These are phyloP conservation scores for Aspergillus heteromorphus DNA, from an alignment of 495 filamentous ascomycete species.

Conservation along the genomic window DNA sequence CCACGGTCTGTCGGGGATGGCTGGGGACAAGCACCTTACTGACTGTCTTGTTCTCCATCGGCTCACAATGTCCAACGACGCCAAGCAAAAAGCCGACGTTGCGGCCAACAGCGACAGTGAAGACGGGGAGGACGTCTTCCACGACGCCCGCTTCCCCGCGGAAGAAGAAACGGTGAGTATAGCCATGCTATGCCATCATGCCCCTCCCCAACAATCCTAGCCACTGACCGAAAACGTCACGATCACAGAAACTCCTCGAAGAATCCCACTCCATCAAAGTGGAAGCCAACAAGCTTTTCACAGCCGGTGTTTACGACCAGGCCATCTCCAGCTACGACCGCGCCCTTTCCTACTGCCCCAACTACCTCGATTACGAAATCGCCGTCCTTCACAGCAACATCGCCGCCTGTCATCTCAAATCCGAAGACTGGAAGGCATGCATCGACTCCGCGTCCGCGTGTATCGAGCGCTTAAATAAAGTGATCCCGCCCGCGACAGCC, in stretches of 20 bases:
- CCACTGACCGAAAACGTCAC: constrained; percentile 2
- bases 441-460: constrained; percentile 67
- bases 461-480: constrained; percentile 62
- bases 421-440: constrained; percentile 81
- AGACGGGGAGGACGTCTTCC: constrained; percentile 39
- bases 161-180: constrained; percentile 69
- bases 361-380: constrained; percentile 84
- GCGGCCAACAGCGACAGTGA: constrained; percentile 27
- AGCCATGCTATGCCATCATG: constrained; percentile 2
- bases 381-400: constrained; percentile 85
- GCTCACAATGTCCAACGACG: constrained; percentile 12
- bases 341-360: constrained; percentile 75
- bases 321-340: constrained; percentile 89
- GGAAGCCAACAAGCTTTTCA: constrained; percentile 74
- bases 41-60: neutral
- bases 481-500: constrained; percentile 40
- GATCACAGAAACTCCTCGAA: constrained; percentile 54
- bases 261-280: constrained; percentile 72
- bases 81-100: neutral
- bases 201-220: constrained; percentile 1
- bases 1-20: neutral
- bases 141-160: constrained; percentile 57
- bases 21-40: neutral
- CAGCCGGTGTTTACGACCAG: constrained; percentile 63
- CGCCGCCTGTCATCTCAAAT: constrained; percentile 82